Base-by-base conservation (phyloP, 2,329 filamentous ascomycete species). In the Aureobasidium leucospermi region DNA sequence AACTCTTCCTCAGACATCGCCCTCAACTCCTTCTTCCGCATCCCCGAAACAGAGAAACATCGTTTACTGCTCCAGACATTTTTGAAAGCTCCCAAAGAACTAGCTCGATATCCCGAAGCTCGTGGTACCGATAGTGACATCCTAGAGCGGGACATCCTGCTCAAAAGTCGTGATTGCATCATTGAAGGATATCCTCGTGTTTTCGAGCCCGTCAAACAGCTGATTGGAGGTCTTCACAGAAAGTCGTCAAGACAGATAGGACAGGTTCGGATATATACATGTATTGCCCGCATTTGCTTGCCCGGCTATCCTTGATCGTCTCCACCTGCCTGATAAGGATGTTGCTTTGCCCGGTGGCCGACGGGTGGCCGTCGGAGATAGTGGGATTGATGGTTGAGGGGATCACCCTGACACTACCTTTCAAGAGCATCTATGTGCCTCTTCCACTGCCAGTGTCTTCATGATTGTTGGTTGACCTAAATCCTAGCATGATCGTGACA, bases 1-100 rank as follows among this genome's bases (percentile, higher is more conserved):
- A 85, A 71, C 39, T 82, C 73, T 16, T 77, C 70, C 48, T 82
- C 78, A 19, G 77, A 77, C 69, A 85, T 76, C 56, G 78, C 76
- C 31, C 72, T 71, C 5, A 75, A 75, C 11, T 73, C 72, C 36
- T 77, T 68, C 32, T 67, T 67, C 65, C 68, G 69, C 69, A 47
- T 65, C 60, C 69, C 62, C 28, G 71, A 68, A 29, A 8, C n/a
- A 10, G 48, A 52, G n/a, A 52, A 36, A 6, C 38, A 10, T 55
- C 51, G 34, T 32, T 46, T 46, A 15, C 39, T 15, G 39, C 34
- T 39, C n/a, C 29, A n/a, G 29, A 31, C 28, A 47, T 16, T 1
- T 10, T 11, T 2, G 6, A n/a, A 10, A 47, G 29, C 4, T 47
- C 45, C 6, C 23, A 23, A 23, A 23, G 23, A 23, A 23, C 1